phyloP scores from a whole-genome alignment of 345 rosid species.

The Citrus sinensis region DVS_A1.0 CM039163.1:44247001-44247500 shows the following conservation, averaged over 20 bases:
- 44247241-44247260: constrained; percentile 24
- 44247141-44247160: too few species aligned
- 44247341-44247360: constrained; percentile 12
- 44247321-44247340: constrained; percentile 24
- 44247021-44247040: constrained; percentile 50
- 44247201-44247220: constrained; percentile 52
- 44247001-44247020: constrained; percentile 61
- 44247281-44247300: constrained; percentile 66
- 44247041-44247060: constrained; percentile 47
- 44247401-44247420: constrained; percentile 51
- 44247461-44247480: constrained; percentile 79
- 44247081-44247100: constrained; percentile 57
- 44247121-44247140: neutral
- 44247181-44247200: constrained; percentile 24
- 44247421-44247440: constrained; percentile 52
- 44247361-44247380: constrained; percentile 58
- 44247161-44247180: too few species aligned
- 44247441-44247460: constrained; percentile 77
- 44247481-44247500: constrained; percentile 31
- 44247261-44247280: constrained; percentile 27
- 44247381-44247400: constrained; percentile 65
- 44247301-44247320: constrained; percentile 26
- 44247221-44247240: constrained; percentile 50
- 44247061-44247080: constrained; percentile 54
- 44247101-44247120: neutral